phyloP scores from a whole-genome alignment of 352 stramenopile species.

The Elongisporangium undulatum region DNA sequence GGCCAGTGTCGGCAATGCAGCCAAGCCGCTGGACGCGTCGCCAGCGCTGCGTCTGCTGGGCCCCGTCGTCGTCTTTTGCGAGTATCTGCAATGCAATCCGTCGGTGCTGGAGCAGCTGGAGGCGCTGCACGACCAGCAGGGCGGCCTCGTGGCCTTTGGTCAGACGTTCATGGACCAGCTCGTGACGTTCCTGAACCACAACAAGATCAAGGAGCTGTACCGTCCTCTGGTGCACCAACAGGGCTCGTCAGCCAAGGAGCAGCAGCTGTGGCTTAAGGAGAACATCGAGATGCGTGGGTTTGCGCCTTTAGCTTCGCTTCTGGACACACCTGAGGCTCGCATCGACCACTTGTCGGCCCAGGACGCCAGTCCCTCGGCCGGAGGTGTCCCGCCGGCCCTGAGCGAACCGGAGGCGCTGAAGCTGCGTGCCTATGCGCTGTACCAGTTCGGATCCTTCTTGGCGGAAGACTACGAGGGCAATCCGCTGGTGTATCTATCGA shows the following conservation, averaged over 20 bases:
- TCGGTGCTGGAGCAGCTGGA: conserved; percentile 43
- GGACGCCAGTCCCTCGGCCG: not conserved
- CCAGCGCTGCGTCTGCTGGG: conserved; percentile 36
- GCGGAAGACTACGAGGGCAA: conserved; percentile 58
- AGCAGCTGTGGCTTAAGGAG: conserved; percentile 63
- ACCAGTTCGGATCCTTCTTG: conserved; percentile 51
- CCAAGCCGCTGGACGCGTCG: conserved; percentile 15
- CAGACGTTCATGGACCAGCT: conserved; percentile 42
- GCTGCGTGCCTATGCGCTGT: conserved; percentile 60
- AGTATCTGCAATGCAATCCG: conserved; percentile 54
- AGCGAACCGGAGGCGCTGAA: conserved; percentile 41
- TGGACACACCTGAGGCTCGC: conserved; percentile 7
- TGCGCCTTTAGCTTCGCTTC: conserved; percentile 32
- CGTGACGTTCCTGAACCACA: conserved; percentile 53
- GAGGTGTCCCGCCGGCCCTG: conserved; percentile 7
- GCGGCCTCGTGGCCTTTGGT: conserved; percentile 17
- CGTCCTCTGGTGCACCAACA: conserved; percentile 17
- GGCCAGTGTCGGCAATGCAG: conserved; percentile 2
- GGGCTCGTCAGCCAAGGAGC: conserved; percentile 10
- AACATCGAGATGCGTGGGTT: conserved; percentile 72
- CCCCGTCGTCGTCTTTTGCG: conserved; percentile 59
- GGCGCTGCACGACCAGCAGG: conserved; percentile 10
- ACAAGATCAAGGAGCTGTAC: conserved; percentile 35
- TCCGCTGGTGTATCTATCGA: conserved; percentile 47
- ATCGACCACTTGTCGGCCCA: not conserved